Percentiles rank a stretch among this genome's conserved stretches.
Conservation (phyloP, 192 early-diverging fungal genomes). For the Cetraspora pellucida region DNA sequence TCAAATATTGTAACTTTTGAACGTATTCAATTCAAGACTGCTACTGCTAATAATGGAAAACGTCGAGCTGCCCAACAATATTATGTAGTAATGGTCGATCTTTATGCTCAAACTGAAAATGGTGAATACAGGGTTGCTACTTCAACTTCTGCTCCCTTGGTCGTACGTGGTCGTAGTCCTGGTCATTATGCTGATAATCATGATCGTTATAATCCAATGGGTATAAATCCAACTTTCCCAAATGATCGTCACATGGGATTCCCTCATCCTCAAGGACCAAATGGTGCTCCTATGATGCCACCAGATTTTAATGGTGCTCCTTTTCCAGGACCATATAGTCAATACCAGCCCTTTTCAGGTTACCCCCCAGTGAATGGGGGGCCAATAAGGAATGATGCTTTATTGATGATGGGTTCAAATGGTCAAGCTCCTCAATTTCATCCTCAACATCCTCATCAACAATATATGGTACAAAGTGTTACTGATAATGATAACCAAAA, state of each 20-base stretch:
- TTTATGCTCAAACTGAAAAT: constrained; percentile 72
- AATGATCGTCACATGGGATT: constrained; percentile 22
- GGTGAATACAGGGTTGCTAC: constrained; percentile 66
- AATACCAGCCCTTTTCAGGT: constrained; percentile 27
- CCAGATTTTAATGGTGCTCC: constrained; percentile 33
- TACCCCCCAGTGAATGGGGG: constrained; percentile 24
- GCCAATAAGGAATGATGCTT: background rate
- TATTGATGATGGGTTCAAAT: constrained; percentile 29
- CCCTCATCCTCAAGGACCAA: constrained; percentile 9
- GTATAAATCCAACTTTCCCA: constrained; percentile 21
- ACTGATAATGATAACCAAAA: background rate
- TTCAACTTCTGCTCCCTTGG: constrained; percentile 76
- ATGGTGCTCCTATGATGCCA: constrained; percentile 34
- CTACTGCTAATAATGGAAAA: constrained; percentile 95
- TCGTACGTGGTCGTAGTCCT: constrained; percentile 92
- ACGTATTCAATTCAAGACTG: constrained; percentile 95
- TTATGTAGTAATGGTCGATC: constrained; percentile 77
- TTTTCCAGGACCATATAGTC: constrained; percentile 28
- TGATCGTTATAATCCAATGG: constrained; percentile 41
- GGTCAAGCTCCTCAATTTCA: constrained; percentile 28
- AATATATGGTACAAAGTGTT: constrained; percentile 46
- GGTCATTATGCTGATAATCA: constrained; percentile 86
- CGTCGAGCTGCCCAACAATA: constrained; percentile 94
- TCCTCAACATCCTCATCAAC: constrained; percentile 38
- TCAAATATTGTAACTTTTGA: constrained; percentile 77